These are phyloP conservation scores for Dendrothele bispora DNA, from an alignment of 768 basidiomycete species.

Conservation along the genomic window DNA sequence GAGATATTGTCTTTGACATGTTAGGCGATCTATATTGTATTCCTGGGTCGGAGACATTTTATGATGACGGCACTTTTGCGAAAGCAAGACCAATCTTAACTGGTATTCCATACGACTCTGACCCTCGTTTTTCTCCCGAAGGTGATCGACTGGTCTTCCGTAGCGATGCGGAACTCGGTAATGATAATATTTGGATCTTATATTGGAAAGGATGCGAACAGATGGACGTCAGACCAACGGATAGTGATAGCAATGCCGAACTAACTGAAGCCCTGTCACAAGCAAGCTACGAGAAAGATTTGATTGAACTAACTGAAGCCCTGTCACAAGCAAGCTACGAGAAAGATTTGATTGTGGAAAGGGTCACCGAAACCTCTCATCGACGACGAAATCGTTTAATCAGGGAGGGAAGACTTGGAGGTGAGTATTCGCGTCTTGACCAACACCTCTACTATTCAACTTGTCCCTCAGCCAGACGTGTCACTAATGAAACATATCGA, in stretches of 20 bases:
- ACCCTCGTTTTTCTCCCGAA: slow-evolving; percentile 70
- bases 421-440: neutral
- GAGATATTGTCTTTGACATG: slow-evolving; percentile 77
- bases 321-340: neutral
- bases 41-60: slow-evolving; percentile 37
- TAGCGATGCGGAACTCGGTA: slow-evolving; percentile 70
- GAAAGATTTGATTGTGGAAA: slow-evolving; percentile 35
- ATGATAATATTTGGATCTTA: slow-evolving; percentile 75
- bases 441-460: neutral
- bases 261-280: slow-evolving; percentile 1
- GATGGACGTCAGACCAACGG: slow-evolving; percentile 47
- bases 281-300: neutral
- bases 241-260: no score
- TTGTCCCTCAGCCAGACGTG: slow-evolving; percentile 13
- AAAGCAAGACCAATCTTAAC: slow-evolving; percentile 57
- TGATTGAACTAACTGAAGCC: neutral
- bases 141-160: slow-evolving; percentile 64
- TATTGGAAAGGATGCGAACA: slow-evolving; percentile 63
- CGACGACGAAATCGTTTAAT: slow-evolving; percentile 20
- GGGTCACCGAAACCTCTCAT: slow-evolving; percentile 49
- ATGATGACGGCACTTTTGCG: slow-evolving; percentile 21
- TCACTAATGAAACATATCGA: slow-evolving; percentile 77
- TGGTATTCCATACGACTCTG: slow-evolving; percentile 69
- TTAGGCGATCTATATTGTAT: slow-evolving; percentile 75
- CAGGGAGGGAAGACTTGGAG: slow-evolving; percentile 7